A percentile compares a stretch with the other conserved stretches of the same genome.
Conservation (phyloP, 768 basidiomycete species). For the Steccherinum ochraceum region DNA sequence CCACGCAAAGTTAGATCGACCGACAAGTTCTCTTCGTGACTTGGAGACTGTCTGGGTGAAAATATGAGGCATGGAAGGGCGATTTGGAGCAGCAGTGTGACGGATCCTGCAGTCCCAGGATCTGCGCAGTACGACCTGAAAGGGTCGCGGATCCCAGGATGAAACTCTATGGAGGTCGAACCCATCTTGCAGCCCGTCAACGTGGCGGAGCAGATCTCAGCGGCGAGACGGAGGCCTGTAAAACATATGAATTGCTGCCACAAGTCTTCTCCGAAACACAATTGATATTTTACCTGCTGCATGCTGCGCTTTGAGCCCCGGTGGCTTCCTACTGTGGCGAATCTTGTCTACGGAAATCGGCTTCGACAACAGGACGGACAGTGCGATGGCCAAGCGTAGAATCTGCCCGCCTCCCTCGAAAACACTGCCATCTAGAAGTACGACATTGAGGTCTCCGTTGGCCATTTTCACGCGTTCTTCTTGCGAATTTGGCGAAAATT, state of each 20-base stretch:
- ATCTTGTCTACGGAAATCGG: constrained; percentile 58
- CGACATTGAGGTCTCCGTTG: not conserved
- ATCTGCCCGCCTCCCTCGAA: constrained; percentile 66
- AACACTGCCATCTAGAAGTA: constrained; percentile 31
- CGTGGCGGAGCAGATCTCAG: constrained; percentile 50
- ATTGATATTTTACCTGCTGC: constrained; percentile 41
- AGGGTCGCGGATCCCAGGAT: constrained; percentile 38
- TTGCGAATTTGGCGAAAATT: too few relatives aligned
- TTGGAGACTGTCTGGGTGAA: constrained; percentile 19
- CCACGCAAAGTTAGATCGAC: constrained; percentile 55
- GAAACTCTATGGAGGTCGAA: constrained; percentile 50
- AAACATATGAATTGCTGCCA: too few relatives aligned
- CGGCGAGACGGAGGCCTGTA: constrained; percentile 60
- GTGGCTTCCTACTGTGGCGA: constrained; percentile 47
- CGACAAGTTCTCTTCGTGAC: constrained; percentile 1
- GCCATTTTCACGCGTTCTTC: too few relatives aligned
- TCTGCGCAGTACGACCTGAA: constrained; percentile 39
- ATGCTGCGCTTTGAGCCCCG: constrained; percentile 71
- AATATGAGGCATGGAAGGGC: constrained; percentile 66
- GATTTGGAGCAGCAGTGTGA: constrained; percentile 65
- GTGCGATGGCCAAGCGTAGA: constrained; percentile 58
- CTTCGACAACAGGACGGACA: constrained; percentile 59
- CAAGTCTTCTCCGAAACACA: not conserved
- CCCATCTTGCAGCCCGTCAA: constrained; percentile 48
- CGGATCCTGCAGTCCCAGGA: constrained; percentile 62